A percentile compares a stretch with the other conserved stretches of the same genome.
Conservation (phyloP, 495 filamentous ascomycete species). For the Penicillium paxilli region DNA sequence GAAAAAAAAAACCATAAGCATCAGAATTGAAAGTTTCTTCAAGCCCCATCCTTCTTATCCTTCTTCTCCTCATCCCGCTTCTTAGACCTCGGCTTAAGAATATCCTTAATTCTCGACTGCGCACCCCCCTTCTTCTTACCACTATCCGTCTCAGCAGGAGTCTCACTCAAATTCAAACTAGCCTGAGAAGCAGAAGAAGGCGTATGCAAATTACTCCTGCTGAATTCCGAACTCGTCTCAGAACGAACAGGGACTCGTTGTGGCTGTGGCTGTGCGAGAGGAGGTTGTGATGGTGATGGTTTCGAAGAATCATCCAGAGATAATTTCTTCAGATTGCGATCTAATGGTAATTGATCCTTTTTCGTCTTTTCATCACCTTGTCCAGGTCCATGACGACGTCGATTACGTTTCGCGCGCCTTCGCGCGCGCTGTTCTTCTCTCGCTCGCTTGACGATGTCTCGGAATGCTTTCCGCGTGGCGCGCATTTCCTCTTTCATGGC, state of each 20-base stretch:
- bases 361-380: conserved; percentile 1
- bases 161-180: conserved; percentile 10
- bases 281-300: no score
- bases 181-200: conserved; percentile 17
- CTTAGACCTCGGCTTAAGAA: conserved; percentile 21
- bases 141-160: not conserved
- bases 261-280: conserved; percentile 4
- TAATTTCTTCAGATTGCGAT: conserved; percentile 23
- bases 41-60: conserved; percentile 3
- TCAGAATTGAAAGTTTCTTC: no score
- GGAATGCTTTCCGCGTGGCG: conserved; percentile 39
- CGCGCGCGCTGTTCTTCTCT: conserved; percentile 40
- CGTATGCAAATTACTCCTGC: conserved; percentile 23
- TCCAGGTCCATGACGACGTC: conserved; percentile 21
- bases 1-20: not conserved
- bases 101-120: conserved; percentile 21
- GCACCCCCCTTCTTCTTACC: conserved; percentile 16
- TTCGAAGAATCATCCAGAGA: conserved; percentile 13
- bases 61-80: conserved; percentile 20
- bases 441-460: conserved; percentile 39
- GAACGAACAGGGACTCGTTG: conserved; percentile 8
- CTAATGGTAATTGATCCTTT: conserved; percentile 2
- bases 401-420: conserved; percentile 22
- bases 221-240: conserved; percentile 18
- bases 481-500: conserved; percentile 43